Conservation (phyloP, 257 asterid species). For the Linaria vulgaris region DNA sequence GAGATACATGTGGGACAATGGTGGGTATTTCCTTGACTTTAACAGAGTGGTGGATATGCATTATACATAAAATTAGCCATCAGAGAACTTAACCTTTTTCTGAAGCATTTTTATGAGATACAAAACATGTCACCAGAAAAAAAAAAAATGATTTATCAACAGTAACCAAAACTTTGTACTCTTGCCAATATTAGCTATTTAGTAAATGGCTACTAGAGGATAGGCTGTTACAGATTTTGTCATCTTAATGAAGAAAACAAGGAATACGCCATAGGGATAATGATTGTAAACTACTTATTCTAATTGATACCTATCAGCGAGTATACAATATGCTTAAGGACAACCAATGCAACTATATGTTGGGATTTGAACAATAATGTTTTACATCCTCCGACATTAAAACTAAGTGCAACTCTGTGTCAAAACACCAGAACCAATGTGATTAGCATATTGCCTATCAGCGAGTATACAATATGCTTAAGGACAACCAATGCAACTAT, state of each 20-base stretch:
- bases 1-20: no score
- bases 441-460: no score
- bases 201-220: not conserved
- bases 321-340: not conserved
- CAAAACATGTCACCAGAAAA: not conserved
- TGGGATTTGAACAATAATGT: not conserved
- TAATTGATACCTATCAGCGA: not conserved
- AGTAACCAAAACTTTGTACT: not conserved
- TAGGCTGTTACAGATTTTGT: not conserved
- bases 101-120: not conserved
- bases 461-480: not conserved
- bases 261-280: not conserved
- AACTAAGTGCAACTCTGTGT: no score
- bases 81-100: not conserved
- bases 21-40: not conserved
- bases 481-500: not conserved
- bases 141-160: not conserved
- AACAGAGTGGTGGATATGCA: not conserved
- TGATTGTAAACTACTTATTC: not conserved
- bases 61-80: not conserved
- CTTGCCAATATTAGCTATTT: not conserved
- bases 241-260: not conserved
- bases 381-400: constrained; percentile 6
- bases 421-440: no score
- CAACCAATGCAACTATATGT: not conserved